phyloP scores from a whole-genome alignment of 768 basidiomycete genomes.

The Tylopilus intermedius region DNA sequence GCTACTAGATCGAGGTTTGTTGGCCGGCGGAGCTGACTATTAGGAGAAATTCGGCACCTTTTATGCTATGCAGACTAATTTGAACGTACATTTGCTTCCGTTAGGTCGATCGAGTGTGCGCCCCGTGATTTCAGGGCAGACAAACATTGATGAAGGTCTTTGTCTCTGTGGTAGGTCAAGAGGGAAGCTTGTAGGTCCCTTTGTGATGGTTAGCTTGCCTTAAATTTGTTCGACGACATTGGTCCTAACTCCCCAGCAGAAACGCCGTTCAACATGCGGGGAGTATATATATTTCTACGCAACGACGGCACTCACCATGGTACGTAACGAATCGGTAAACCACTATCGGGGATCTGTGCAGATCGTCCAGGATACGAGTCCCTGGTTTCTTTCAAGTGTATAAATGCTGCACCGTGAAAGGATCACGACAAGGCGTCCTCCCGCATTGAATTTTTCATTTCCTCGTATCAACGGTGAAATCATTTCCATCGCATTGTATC shows the following conservation, averaged over 20 bases:
- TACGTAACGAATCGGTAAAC: conserved; percentile 18
- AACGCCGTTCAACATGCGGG: not conserved
- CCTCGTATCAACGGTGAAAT: conserved; percentile 7
- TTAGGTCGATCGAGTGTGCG: not conserved
- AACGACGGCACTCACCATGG: not conserved
- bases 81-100: conserved; percentile 12
- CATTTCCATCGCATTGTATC: conserved; percentile 7
- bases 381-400: conserved; percentile 24
- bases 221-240: not conserved
- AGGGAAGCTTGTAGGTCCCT: not conserved
- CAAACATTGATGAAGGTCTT: not conserved
- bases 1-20: not conserved
- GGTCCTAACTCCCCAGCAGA: not conserved
- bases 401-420: conserved; percentile 13
- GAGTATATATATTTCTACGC: not conserved
- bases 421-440: conserved; percentile 2
- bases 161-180: not conserved
- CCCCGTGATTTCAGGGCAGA: not conserved
- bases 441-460: not conserved
- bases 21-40: not conserved
- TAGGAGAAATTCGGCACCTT: not conserved
- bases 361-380: conserved; percentile 9
- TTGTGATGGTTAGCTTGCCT: not conserved
- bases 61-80: not conserved
- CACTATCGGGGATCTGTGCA: conserved; percentile 7